Base-by-base conservation (phyloP, 805 yeast species). In the Myxozyma lipomycoides region DNA sequence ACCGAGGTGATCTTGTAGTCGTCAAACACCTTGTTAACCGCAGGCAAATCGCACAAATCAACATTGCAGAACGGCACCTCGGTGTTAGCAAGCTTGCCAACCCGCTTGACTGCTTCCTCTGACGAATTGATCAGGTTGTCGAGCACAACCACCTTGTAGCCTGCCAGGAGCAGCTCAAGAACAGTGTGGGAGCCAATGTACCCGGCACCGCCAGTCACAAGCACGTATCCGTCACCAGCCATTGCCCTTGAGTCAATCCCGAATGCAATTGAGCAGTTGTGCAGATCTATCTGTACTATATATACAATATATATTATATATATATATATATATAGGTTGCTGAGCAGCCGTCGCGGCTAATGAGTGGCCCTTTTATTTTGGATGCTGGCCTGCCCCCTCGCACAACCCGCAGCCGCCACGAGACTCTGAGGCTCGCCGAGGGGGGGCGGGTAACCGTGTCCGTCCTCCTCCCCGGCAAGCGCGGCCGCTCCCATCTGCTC, bases 201-300 rank as follows among this genome's bases (percentile, higher is more conserved):
- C 19, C 95, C 93, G 24, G 91, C 86, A 43, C 95, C 95, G 40
- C 95, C 95, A 21, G 93, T 84, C 25, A 86, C 90, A 47, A 84
- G 71, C 40, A 83, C 79, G 64, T 72, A 72, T 45, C 65, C 67
- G 32, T 47, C 52, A 15, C 45, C 23, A 15, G 56, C 19, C 47
- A 48, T 40, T 9, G 43, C 15, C 19, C 23, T 24, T 39, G 32
- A 28, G 32, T 7, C n/a, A n/a, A n/a, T n/a, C n/a, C n/a, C n/a
- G n/a, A n/a, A n/a, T n/a, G n/a, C n/a, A 28, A 28, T 28, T 28
- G 34, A 28, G 34, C 15, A n/a, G n/a, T n/a, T n/a, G n/a, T n/a
- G n/a, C n/a, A n/a, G n/a, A n/a, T n/a, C n/a, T n/a, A n/a, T n/a
- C n/a, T n/a, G n/a, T n/a, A n/a, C 34, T 15, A 28, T 28, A 28